phyloP scores from a whole-genome alignment of 2,329 filamentous ascomycete genomes.

The Beauveria medogensis region DNA sequence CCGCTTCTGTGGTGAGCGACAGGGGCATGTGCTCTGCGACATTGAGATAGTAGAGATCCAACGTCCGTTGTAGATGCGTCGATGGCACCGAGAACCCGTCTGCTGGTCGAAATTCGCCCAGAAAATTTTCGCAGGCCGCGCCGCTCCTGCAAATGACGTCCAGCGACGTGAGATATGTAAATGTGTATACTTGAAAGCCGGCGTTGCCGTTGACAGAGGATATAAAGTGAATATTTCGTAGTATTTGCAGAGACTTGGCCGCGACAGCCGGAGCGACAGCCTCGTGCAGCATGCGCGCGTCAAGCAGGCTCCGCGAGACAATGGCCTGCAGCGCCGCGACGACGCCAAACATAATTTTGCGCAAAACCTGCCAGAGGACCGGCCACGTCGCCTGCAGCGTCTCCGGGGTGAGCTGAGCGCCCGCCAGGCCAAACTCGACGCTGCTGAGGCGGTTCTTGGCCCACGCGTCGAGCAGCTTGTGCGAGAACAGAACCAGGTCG shows the following conservation, averaged over 20 bases:
- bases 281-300: slow-evolving; percentile 37
- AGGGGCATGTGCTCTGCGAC: slow-evolving; percentile 76
- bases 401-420: slow-evolving; percentile 53
- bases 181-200: slow-evolving; percentile 75
- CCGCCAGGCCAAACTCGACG: slow-evolving; percentile 62
- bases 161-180: slow-evolving; percentile 73
- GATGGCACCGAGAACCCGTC: slow-evolving; percentile 23
- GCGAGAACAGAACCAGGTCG: slow-evolving; percentile 58
- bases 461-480: slow-evolving; percentile 64
- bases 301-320: slow-evolving; percentile 53
- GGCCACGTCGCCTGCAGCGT: slow-evolving; percentile 61
- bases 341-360: slow-evolving; percentile 66
- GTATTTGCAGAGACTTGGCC: slow-evolving; percentile 60
- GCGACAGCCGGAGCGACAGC: slow-evolving; percentile 54
- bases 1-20: slow-evolving; percentile 55
- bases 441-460: slow-evolving; percentile 63
- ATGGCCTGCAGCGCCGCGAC: slow-evolving; percentile 69
- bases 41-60: slow-evolving; percentile 87
- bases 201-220: slow-evolving; percentile 64
- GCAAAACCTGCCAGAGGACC: slow-evolving; percentile 65
- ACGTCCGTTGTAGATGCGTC: slow-evolving; percentile 50
- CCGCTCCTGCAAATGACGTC: slow-evolving; percentile 72
- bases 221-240: slow-evolving; percentile 76
- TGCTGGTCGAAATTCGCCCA: slow-evolving; percentile 49
- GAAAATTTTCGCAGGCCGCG: slow-evolving; percentile 55